Percentiles rank a stretch among this genome's conserved stretches.
phyloP scores from a whole-genome alignment of 495 filamentous ascomycete species.

The Daldinia caldariorum region DNA sequence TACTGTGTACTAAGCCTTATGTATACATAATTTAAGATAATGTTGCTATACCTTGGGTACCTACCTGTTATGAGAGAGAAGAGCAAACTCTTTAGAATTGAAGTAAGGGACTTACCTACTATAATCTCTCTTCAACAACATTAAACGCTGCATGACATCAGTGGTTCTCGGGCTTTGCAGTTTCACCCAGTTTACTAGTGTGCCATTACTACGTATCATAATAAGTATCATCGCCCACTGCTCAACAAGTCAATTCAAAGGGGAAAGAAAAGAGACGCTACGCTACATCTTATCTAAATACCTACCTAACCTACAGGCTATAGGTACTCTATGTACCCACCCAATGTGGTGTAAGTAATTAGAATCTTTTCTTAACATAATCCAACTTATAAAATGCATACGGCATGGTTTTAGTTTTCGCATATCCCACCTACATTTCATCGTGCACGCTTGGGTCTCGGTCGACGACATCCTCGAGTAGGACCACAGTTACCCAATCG shows the following conservation, averaged over 20 bases:
- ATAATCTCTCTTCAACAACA: not conserved
- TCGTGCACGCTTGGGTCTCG: not conserved
- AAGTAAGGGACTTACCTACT: not conserved
- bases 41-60: too few relatives aligned
- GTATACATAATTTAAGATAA: too few relatives aligned
- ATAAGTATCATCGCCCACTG: not conserved
- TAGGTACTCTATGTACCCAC: too few relatives aligned
- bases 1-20: too few relatives aligned
- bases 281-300: too few relatives aligned
- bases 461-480: slow-evolving; percentile 1
- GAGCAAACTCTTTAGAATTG: not conserved
- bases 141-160: not conserved
- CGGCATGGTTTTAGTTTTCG: not conserved
- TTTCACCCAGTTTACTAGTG: not conserved
- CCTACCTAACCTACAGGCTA: too few relatives aligned
- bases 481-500: not conserved
- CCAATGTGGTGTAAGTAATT: not conserved
- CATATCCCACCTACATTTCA: not conserved
- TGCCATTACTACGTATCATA: not conserved
- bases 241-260: slow-evolving; percentile 5
- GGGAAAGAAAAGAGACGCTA: not conserved
- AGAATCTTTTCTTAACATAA: not conserved
- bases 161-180: not conserved
- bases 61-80: not conserved
- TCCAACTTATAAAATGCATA: not conserved